Percentiles rank a stretch among this genome's conserved stretches.
phyloP scores from a whole-genome alignment of 768 basidiomycete species.

The Mycena rebaudengoi region DNA sequence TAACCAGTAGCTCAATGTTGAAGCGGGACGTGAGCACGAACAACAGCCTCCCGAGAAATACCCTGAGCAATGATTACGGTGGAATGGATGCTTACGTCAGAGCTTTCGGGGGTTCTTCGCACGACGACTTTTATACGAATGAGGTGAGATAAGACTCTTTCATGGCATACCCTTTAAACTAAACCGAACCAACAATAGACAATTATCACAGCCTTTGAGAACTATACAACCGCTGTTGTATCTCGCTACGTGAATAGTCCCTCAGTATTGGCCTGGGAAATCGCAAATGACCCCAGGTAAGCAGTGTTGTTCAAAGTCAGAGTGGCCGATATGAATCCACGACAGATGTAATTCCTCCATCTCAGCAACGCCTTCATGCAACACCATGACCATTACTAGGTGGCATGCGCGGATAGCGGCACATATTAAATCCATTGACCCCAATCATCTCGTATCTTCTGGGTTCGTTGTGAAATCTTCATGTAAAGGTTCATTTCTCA shows the following conservation, averaged over 20 bases:
- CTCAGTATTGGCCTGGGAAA: slow-evolving; percentile 65
- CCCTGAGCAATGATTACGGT: slow-evolving; percentile 72
- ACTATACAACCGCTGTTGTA: slow-evolving; percentile 64
- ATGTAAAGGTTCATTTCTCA: neutral
- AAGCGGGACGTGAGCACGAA: slow-evolving; percentile 46
- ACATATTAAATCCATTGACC: slow-evolving; percentile 57
- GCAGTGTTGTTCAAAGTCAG: neutral
- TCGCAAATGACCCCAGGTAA: slow-evolving; percentile 74
- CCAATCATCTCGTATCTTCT: slow-evolving; percentile 70
- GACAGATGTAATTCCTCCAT: slow-evolving; percentile 67
- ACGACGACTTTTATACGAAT: slow-evolving; percentile 70
- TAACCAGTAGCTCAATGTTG: slow-evolving; percentile 24
- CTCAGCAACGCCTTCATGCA: slow-evolving; percentile 50
- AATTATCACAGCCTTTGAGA: slow-evolving; percentile 60
- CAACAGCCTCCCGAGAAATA: slow-evolving; percentile 56
- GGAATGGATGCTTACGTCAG: slow-evolving; percentile 64
- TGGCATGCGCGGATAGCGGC: slow-evolving; percentile 62
- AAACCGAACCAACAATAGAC: slow-evolving; percentile 31
- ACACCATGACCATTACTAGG: slow-evolving; percentile 58
- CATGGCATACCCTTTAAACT: neutral
- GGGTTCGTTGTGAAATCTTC: slow-evolving; percentile 52
- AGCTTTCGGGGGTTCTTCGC: slow-evolving; percentile 50
- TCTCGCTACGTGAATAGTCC: slow-evolving; percentile 63
- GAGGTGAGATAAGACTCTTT: neutral
- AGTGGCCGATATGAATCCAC: slow-evolving; percentile 1